phyloP scores from a whole-genome alignment of 305 asterid species.

The Plantago rigida region DNA sequence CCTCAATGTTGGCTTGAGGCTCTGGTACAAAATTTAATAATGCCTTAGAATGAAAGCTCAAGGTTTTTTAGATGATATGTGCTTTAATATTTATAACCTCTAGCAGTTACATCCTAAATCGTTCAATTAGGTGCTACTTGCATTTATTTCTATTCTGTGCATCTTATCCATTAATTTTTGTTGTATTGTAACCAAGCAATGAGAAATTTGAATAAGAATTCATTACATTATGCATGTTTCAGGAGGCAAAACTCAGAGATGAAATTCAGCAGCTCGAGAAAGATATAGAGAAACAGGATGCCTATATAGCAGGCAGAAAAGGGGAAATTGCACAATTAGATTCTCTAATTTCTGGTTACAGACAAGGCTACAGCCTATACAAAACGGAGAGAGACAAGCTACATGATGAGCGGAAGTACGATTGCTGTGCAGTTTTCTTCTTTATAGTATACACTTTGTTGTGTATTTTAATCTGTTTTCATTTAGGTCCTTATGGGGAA shows the following conservation, averaged over 20 bases:
- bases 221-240: slow-evolving; percentile 27
- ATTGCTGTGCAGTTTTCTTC: slow-evolving; percentile 21
- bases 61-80: no score
- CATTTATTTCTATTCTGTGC: slow-evolving; percentile 8
- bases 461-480: slow-evolving; percentile 24
- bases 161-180: slow-evolving; percentile 4
- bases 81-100: no score
- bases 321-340: slow-evolving; percentile 54
- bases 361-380: slow-evolving; percentile 54
- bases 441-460: slow-evolving; percentile 11
- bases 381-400: slow-evolving; percentile 64
- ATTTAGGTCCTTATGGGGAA: slow-evolving; percentile 76
- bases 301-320: slow-evolving; percentile 51
- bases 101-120: no score
- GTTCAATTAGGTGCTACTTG: neutral
- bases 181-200: slow-evolving; percentile 16
- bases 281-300: slow-evolving; percentile 61
- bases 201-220: slow-evolving; percentile 12
- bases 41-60: no score
- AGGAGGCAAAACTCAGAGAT: slow-evolving; percentile 69
- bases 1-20: no score
- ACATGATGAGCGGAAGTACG: slow-evolving; percentile 85
- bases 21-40: no score
- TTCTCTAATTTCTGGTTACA: slow-evolving; percentile 63
- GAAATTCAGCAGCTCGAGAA: slow-evolving; percentile 70